These are phyloP conservation scores for Erythrobasidium yunnanense DNA, from an alignment of 768 basidiomycete species.

Conservation along the genomic window DNA sequence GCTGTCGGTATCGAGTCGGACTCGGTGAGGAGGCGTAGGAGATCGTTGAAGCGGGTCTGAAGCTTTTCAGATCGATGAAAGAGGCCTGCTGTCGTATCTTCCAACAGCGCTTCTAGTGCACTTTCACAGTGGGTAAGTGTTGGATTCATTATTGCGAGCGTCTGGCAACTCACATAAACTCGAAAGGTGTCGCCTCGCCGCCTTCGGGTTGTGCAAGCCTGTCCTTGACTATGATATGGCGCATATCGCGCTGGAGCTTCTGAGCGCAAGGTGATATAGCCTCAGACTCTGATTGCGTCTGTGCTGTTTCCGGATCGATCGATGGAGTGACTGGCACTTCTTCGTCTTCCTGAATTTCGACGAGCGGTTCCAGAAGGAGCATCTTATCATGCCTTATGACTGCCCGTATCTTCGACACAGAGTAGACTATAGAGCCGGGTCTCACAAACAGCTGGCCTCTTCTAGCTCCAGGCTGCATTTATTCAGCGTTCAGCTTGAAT, in stretches of 20 bases:
- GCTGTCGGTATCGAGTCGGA: slow-evolving; percentile 4
- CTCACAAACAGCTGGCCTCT: slow-evolving; percentile 18
- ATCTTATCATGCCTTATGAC: slow-evolving; percentile 14
- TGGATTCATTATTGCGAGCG: background rate
- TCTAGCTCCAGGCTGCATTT: too few relatives aligned
- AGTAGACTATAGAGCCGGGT: slow-evolving; percentile 18
- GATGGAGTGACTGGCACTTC: background rate
- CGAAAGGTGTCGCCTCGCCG: slow-evolving; percentile 6
- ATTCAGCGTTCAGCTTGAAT: too few relatives aligned
- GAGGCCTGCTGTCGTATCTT: background rate
- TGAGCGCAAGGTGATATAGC: background rate
- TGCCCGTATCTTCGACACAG: background rate
- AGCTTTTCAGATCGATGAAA: background rate
- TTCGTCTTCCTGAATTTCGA: background rate
- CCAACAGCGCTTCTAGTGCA: slow-evolving; percentile 16
- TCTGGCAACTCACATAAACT: slow-evolving; percentile 14
- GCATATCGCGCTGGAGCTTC: background rate
- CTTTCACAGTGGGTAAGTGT: background rate
- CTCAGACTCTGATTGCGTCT: too few relatives aligned
- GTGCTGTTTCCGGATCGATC: background rate
- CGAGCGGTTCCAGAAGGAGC: slow-evolving; percentile 3
- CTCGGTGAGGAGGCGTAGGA: background rate
- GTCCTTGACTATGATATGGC: background rate
- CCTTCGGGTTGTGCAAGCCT: slow-evolving; percentile 1
- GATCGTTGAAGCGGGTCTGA: background rate